These are phyloP conservation scores for Eucalyptus regnans DNA, from an alignment of 345 rosid genomes.

Conservation along the genomic window DNA sequence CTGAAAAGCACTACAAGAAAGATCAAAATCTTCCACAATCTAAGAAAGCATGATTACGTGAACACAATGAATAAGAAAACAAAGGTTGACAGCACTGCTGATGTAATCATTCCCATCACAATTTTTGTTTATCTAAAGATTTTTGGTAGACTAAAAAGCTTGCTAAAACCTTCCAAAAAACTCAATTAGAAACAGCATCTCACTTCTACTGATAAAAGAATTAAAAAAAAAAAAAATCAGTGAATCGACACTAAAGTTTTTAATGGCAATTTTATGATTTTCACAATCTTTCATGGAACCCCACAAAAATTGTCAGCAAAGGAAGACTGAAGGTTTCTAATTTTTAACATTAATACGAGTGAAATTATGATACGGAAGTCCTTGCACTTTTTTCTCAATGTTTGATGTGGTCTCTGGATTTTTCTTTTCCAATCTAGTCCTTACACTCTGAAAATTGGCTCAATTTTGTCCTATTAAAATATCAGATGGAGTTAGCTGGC, in stretches of 20 bases:
- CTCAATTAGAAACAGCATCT: not conserved
- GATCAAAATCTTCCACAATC: not conserved
- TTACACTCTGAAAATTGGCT: not conserved
- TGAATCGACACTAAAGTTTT: not conserved
- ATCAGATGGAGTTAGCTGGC: not conserved
- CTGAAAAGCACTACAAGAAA: not conserved
- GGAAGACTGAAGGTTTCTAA: not conserved
- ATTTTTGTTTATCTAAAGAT: not conserved
- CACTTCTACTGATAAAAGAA: not conserved
- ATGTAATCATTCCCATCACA: not conserved
- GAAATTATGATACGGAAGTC: not conserved
- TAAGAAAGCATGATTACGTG: not conserved
- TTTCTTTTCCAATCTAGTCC: not conserved
- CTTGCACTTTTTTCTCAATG: not conserved
- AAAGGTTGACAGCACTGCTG: not conserved
- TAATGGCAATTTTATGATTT: not conserved
- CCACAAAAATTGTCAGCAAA: not conserved
- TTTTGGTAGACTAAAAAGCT: not conserved
- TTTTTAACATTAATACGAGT: not conserved
- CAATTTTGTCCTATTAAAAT: not conserved
- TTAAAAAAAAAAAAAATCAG: not conserved
- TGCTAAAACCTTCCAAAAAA: not conserved
- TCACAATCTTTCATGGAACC: not conserved
- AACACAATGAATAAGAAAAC: not conserved
- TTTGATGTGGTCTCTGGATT: not conserved